Percentiles rank a stretch among this genome's conserved stretches.
Conservation (phyloP, 441 rosid species). For the Populus hybrid region DNA sequence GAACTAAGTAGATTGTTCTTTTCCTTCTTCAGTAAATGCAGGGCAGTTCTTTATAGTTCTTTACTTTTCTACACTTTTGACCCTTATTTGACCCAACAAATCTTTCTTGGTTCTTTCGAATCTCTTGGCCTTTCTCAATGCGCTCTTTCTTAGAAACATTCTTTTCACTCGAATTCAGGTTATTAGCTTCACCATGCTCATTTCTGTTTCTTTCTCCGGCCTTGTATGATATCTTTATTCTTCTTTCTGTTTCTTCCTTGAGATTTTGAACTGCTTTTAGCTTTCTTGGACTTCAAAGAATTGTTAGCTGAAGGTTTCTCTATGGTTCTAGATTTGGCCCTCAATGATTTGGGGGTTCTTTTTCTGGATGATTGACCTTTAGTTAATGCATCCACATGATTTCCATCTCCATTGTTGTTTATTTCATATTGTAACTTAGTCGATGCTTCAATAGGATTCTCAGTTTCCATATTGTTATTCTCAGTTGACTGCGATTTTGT, state of each 20-base stretch:
- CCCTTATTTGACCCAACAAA: constrained; percentile 7
- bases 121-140: too few relatives aligned
- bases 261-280: constrained; percentile 15
- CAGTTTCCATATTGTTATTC: constrained; percentile 1
- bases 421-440: not conserved
- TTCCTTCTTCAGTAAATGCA: too few relatives aligned
- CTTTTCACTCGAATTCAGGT: too few relatives aligned
- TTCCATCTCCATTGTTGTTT: constrained; percentile 9
- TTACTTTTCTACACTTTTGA: not conserved
- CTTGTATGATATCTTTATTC: not conserved
- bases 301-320: constrained; percentile 35
- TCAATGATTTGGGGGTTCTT: constrained; percentile 31
- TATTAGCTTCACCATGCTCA: too few relatives aligned
- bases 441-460: not conserved
- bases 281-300: constrained; percentile 26
- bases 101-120: too few relatives aligned
- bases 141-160: too few relatives aligned
- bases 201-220: not conserved
- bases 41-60: too few relatives aligned
- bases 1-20: too few relatives aligned
- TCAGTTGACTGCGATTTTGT: not conserved
- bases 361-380: constrained; percentile 33
- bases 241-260: constrained; percentile 19
- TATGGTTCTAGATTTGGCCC: constrained; percentile 31
- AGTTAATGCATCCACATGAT: not conserved